These are phyloP conservation scores for Termitomyces sp. DNA, from an alignment of 768 basidiomycete genomes.

Conservation along the genomic window DNA sequence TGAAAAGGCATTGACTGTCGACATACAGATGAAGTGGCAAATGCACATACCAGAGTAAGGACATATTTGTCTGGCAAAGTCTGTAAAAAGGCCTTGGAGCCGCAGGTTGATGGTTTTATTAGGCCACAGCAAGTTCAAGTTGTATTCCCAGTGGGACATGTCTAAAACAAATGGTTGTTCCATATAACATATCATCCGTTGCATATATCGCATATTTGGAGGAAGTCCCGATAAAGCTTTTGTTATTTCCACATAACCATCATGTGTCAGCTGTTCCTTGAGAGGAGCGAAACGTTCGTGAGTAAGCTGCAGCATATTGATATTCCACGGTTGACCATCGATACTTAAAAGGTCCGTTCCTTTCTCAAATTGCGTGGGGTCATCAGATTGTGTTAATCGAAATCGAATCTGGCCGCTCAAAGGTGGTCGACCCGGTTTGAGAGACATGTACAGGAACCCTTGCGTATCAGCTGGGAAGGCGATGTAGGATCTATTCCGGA, in stretches of 20 bases:
- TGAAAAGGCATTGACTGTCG: not conserved
- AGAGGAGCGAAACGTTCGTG: not conserved
- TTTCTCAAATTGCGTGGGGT: not conserved
- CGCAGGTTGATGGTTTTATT: not conserved
- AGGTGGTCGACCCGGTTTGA: not conserved
- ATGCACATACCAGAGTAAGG: not conserved
- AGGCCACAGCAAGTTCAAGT: not conserved
- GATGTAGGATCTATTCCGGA: not conserved
- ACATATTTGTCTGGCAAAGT: not conserved
- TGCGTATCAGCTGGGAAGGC: not conserved
- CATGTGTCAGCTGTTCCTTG: not conserved
- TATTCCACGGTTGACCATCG: not conserved
- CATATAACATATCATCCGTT: not conserved
- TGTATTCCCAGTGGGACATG: rapidly evolving
- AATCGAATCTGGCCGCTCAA: not conserved
- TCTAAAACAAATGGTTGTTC: constrained; percentile 1
- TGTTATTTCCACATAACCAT: not conserved
- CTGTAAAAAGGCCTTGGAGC: not conserved
- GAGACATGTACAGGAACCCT: not conserved
- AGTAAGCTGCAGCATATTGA: not conserved
- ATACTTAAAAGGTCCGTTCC: not conserved
- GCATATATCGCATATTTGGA: rapidly evolving
- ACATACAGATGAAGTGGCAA: not conserved
- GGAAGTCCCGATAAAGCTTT: not conserved
- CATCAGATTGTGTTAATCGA: not conserved